These are phyloP conservation scores for Boehmeria nivea DNA, from an alignment of 306 rosid species.

Conservation along the genomic window DNA sequence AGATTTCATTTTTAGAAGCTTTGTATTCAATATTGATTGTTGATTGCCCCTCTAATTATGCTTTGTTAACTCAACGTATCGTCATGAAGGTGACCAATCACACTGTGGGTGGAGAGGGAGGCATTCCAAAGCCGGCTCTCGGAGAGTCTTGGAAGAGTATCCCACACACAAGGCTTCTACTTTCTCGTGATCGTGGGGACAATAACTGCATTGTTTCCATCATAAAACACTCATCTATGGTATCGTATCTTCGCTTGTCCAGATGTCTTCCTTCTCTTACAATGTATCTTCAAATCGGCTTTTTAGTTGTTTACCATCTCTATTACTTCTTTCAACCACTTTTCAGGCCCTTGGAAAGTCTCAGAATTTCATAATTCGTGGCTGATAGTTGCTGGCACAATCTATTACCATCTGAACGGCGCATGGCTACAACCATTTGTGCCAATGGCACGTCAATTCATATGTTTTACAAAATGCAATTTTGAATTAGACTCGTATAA, in stretches of 20 bases:
- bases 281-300: background rate
- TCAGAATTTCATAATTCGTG: constrained; percentile 27
- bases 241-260: constrained; percentile 24
- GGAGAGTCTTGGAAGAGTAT: constrained; percentile 95
- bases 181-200: constrained; percentile 53
- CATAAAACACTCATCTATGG: constrained; percentile 70
- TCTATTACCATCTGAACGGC: too few relatives aligned
- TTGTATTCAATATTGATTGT: too few relatives aligned
- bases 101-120: constrained; percentile 79
- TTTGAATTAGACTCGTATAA: too few relatives aligned
- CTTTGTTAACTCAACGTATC: too few relatives aligned
- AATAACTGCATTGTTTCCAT: constrained; percentile 36
- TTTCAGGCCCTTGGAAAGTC: constrained; percentile 62
- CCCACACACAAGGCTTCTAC: constrained; percentile 65
- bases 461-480: too few relatives aligned
- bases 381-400: too few relatives aligned
- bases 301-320: background rate
- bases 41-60: too few relatives aligned
- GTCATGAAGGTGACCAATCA: constrained; percentile 83
- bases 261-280: constrained; percentile 3
- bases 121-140: constrained; percentile 79
- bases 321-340: background rate
- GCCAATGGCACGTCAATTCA: too few relatives aligned
- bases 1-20: too few relatives aligned
- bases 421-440: too few relatives aligned